A percentile compares a stretch with the other conserved stretches of the same genome.
phyloP scores from a whole-genome alignment of 139 green algal species.

The Chlorella sp. region DNA sequence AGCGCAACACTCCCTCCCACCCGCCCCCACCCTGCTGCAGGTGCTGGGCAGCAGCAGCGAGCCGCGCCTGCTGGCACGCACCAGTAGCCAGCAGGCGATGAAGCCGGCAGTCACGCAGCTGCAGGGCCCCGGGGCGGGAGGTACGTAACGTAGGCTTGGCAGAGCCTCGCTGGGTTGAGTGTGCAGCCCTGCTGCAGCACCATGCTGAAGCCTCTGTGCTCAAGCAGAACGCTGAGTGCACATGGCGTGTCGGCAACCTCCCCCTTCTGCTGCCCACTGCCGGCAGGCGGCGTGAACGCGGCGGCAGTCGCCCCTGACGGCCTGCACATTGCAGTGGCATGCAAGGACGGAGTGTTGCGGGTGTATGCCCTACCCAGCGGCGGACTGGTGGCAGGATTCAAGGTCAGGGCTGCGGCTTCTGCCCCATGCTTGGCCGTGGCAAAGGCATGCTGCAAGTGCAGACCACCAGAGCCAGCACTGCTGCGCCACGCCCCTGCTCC shows the following conservation, averaged over 20 bases:
- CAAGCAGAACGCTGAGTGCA: no score
- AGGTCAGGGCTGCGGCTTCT: constrained; percentile 38
- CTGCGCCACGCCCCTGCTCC: not conserved
- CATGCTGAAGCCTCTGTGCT: not conserved
- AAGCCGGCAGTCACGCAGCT: constrained; percentile 6
- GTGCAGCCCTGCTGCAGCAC: not conserved
- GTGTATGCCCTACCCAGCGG: constrained; percentile 70
- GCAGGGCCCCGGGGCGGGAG: constrained; percentile 24
- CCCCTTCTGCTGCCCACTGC: not conserved
- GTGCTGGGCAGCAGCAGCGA: constrained; percentile 56
- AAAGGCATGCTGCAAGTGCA: not conserved
- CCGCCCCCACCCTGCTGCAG: not conserved
- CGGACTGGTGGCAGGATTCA: constrained; percentile 67
- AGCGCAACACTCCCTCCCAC: not conserved
- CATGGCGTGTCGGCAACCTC: not conserved
- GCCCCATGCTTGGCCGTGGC: not conserved
- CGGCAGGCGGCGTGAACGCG: constrained; percentile 71
- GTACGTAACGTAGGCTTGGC: not conserved
- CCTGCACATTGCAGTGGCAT: constrained; percentile 72
- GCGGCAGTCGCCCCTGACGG: constrained; percentile 78
- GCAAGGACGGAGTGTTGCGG: constrained; percentile 78
- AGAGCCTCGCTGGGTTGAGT: not conserved
- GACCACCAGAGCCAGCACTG: not conserved
- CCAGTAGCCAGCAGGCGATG: constrained; percentile 32
- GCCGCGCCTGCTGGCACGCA: constrained; percentile 47